These are phyloP conservation scores for Thelephora ganbajun DNA, from an alignment of 768 basidiomycete species.

Conservation along the genomic window DNA sequence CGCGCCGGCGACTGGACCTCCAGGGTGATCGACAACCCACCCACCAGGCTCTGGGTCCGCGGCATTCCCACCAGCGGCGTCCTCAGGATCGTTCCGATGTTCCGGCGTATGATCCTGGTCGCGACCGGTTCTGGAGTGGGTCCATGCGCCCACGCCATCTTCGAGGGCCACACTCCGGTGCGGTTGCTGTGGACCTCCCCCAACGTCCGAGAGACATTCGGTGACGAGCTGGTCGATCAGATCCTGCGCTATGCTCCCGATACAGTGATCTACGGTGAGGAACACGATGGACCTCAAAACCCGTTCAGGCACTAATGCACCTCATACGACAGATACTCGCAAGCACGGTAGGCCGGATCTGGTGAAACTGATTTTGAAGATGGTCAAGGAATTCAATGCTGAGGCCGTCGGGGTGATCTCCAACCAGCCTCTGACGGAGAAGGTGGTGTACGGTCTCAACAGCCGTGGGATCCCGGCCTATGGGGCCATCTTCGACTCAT, in stretches of 20 bases:
- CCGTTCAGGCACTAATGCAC: too few species aligned
- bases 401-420: conserved; percentile 45
- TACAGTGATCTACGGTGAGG: conserved; percentile 36
- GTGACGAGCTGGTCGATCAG: too few species aligned
- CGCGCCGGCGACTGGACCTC: too few species aligned
- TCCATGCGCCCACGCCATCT: conserved; percentile 42
- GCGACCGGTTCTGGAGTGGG: conserved; percentile 48
- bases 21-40: conserved; percentile 36
- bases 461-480: conserved; percentile 49
- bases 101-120: conserved; percentile 41
- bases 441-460: conserved; percentile 49
- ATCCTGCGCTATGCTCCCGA: conserved; percentile 36
- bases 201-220: conserved; percentile 46
- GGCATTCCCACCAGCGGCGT: conserved; percentile 44
- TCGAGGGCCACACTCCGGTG: conserved; percentile 38
- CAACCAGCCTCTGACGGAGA: conserved; percentile 41
- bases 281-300: conserved; percentile 21
- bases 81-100: conserved; percentile 37
- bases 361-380: too few species aligned
- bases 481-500: conserved; percentile 50
- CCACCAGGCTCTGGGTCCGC: conserved; percentile 41
- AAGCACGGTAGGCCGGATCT: conserved; percentile 18
- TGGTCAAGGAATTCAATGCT: conserved; percentile 24
- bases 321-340: too few species aligned
- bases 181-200: too few species aligned